These are phyloP conservation scores for Babesia caballi DNA, from an alignment of 169 alveolate species.

Conservation along the genomic window DNA sequence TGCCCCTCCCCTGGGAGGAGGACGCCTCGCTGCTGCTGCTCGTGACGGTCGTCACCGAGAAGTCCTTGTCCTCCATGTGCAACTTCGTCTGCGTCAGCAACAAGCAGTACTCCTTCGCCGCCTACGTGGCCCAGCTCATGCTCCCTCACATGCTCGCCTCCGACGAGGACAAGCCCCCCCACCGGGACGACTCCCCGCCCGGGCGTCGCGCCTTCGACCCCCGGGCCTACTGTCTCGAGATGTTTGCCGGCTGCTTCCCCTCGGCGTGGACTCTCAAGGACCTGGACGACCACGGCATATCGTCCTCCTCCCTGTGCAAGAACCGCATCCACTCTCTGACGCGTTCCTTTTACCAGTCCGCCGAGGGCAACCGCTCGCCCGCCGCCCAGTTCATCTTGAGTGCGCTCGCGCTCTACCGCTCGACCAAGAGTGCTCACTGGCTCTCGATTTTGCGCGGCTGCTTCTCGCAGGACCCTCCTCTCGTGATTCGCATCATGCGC, in stretches of 20 bases:
- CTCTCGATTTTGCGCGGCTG: conserved; percentile 20
- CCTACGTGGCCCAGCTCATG: conserved; percentile 50
- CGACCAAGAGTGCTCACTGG: conserved; percentile 36
- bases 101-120: conserved; percentile 21
- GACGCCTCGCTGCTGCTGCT: conserved; percentile 42
- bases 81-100: conserved; percentile 5
- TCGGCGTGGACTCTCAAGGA: conserved; percentile 36
- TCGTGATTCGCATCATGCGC: conserved; percentile 48
- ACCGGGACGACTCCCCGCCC: neutral
- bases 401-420: conserved; percentile 28
- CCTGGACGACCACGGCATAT: neutral
- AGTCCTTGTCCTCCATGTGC: conserved; percentile 11
- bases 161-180: neutral
- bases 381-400: conserved; percentile 40
- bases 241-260: conserved; percentile 52
- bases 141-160: conserved; percentile 14
- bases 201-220: conserved; percentile 10
- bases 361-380: neutral
- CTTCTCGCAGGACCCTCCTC: conserved; percentile 21
- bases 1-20: conserved; percentile 25
- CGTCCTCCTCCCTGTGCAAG: neutral
- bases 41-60: conserved; percentile 29
- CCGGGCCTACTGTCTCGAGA: conserved; percentile 21
- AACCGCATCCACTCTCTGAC: conserved; percentile 7
- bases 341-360: conserved; percentile 9